A percentile compares a stretch with the other conserved stretches of the same genome.
phyloP scores from a whole-genome alignment of 768 basidiomycete species.

The Psilocybe subaeruginosa region DNA sequence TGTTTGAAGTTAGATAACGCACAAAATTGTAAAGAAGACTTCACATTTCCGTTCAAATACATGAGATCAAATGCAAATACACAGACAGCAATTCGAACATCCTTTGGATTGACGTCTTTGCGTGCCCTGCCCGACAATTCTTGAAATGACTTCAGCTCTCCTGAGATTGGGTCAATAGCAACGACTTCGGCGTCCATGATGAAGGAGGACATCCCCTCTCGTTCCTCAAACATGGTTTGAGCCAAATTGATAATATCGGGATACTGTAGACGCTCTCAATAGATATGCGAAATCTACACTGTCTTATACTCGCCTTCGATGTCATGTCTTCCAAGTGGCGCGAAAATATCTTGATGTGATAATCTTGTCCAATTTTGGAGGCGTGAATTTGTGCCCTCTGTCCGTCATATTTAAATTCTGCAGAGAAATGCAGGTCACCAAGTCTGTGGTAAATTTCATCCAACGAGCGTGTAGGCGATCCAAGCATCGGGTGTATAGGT shows the following conservation, averaged over 20 bases:
- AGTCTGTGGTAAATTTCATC: slow-evolving; percentile 81
- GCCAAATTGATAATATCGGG: slow-evolving; percentile 76
- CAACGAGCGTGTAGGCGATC: slow-evolving; percentile 83
- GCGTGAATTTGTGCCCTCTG: slow-evolving; percentile 85
- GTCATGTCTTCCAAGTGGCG: slow-evolving; percentile 94
- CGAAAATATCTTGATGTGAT: slow-evolving; percentile 72
- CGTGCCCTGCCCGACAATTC: slow-evolving; percentile 84
- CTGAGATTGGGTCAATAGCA: slow-evolving; percentile 69
- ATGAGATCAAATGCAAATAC: slow-evolving; percentile 90
- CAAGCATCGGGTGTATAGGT: slow-evolving; percentile 85
- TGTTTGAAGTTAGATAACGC: slow-evolving; percentile 2
- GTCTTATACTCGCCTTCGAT: slow-evolving; percentile 58
- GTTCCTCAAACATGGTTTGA: slow-evolving; percentile 46
- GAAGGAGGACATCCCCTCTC: slow-evolving; percentile 55
- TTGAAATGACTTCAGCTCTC: slow-evolving; percentile 78
- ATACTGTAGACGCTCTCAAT: slow-evolving; percentile 50
- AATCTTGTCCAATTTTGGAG: slow-evolving; percentile 28
- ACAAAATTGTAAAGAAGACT: slow-evolving; percentile 20
- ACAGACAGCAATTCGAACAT: slow-evolving; percentile 81
- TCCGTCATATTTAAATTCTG: slow-evolving; percentile 93
- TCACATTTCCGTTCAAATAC: slow-evolving; percentile 79
- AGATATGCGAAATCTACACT: not conserved
- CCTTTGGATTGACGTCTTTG: slow-evolving; percentile 76
- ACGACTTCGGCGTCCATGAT: slow-evolving; percentile 90
- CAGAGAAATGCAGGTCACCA: slow-evolving; percentile 67